These are phyloP conservation scores for Zizania latifolia DNA, from an alignment of 176 grass and related monocot species.

Conservation along the genomic window DNA sequence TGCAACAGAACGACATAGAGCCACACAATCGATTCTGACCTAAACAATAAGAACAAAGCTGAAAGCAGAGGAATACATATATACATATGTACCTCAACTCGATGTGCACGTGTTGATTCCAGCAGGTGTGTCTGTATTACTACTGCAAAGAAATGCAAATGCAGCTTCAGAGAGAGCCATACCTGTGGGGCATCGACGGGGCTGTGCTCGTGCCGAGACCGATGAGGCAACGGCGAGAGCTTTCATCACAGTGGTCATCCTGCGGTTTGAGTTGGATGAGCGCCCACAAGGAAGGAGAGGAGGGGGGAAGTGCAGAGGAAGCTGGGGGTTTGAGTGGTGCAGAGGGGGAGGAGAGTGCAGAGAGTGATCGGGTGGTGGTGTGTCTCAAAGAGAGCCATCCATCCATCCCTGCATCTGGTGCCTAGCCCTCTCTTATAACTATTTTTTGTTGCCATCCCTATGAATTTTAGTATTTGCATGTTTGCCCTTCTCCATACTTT, in stretches of 20 bases:
- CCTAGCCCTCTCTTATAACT: not conserved
- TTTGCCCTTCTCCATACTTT: not conserved
- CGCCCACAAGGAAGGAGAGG: constrained; percentile 21
- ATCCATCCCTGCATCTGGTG: not conserved
- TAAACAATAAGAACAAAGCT: not conserved
- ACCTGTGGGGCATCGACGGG: constrained; percentile 45
- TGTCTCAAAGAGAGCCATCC: constrained; percentile 51
- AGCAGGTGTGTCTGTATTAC: not conserved
- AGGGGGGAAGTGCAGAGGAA: constrained; percentile 11
- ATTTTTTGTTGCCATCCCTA: not conserved
- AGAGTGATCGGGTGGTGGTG: constrained; percentile 46
- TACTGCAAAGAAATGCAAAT: constrained; percentile 1
- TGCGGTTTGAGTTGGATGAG: not conserved
- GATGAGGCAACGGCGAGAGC: constrained; percentile 42
- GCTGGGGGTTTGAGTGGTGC: constrained; percentile 42
- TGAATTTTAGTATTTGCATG: constrained; percentile 5
- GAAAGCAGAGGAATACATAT: too few relatives aligned
- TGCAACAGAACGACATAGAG: not conserved
- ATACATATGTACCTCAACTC: not conserved
- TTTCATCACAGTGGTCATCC: constrained; percentile 50
- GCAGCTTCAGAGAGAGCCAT: constrained; percentile 23
- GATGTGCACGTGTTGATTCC: not conserved
- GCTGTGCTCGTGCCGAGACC: constrained; percentile 29
- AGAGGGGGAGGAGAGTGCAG: constrained; percentile 1
- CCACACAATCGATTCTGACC: not conserved